Evolutionary conservation across 345 rosid genomes (phyloP), one percentile per base, ranked within the genome.

Genomic region (Eucalyptus marginata): DNA sequence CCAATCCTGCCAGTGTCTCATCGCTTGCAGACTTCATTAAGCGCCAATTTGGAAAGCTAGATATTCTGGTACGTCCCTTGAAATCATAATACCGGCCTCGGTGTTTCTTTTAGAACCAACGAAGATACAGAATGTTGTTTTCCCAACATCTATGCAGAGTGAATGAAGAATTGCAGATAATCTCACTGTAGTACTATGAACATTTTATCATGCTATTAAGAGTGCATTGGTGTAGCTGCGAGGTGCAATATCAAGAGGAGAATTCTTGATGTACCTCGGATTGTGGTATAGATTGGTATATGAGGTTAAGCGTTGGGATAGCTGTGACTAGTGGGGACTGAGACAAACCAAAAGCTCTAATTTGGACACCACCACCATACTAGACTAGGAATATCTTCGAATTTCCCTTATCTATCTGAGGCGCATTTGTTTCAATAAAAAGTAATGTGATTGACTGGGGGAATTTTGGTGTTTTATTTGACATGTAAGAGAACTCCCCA

Each of bases 21-120:
- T 43, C 88, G 44, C 89, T 94, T 25, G 91, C 87, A 6, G 88
- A 91, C 16, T 93, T 93, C 84, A 44, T 93, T 88, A 88, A 86
- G 81, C 87, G 29, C 33, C 87, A 89, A 18, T 91, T 90, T 52
- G 94, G 94, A 31, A 92, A 89, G 86, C 92, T 93, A 27, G 95
- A 94, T 87, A 91, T 94, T 59, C 87, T 92, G 94, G 94, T 93
- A 89, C 24, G 24, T 31, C 43, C 80, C 11, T 68, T 16, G 80
- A 20, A 68, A 15, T 66, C 76, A n/a, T 66, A n/a, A n/a, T 66
- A 66, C 20, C n/a, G 36, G 18, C 76, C 64, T 86, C 27, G 6
- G 62, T 22, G 62, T 59, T n/a, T 86, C 25, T 5, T 47, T 47
- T 9, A 20, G 44, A 47, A 33, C 33, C 15, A 31, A 10, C 25